A percentile compares a stretch with the other conserved stretches of the same genome.
Evolutionary conservation across 106 monocot species (phyloP).

Genomic region (Iris macrosiphon): DNA sequence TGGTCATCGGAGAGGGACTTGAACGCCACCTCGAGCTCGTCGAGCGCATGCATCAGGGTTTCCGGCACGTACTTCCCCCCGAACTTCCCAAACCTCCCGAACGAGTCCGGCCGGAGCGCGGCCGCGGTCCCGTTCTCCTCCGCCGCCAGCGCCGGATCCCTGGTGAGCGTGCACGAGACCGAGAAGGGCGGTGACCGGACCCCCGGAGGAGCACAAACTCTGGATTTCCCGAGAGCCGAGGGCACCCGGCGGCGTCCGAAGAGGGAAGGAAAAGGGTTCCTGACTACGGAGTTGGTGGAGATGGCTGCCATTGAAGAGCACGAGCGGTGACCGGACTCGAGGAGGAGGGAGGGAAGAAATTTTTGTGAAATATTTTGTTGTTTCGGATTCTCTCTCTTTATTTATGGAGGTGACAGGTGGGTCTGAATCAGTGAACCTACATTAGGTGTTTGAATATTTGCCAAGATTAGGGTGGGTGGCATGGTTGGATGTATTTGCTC

Average conservation of each 20-base stretch:
- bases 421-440: too few species aligned
- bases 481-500: too few species aligned
- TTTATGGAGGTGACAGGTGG: too few species aligned
- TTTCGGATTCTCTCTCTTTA: too few species aligned
- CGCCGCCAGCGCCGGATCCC: neutral
- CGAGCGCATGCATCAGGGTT: conserved; percentile 74
- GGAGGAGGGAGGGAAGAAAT: too few species aligned
- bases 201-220: neutral
- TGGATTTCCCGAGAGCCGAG: neutral
- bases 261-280: too few species aligned
- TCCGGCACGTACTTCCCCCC: conserved; percentile 96
- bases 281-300: too few species aligned
- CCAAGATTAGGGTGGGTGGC: too few species aligned
- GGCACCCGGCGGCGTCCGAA: conserved; percentile 1
- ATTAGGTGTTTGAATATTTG: too few species aligned
- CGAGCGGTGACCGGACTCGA: too few species aligned
- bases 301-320: too few species aligned
- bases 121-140: neutral
- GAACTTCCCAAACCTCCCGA: conserved; percentile 70
- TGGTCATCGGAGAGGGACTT: conserved; percentile 30
- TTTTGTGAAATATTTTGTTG: too few species aligned
- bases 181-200: neutral
- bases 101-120: conserved; percentile 51
- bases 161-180: conserved; percentile 4
- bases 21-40: conserved; percentile 65